These are phyloP conservation scores for Phytophthora pseudosyringae DNA, from an alignment of 352 stramenopile genomes.

Conservation along the genomic window DNA sequence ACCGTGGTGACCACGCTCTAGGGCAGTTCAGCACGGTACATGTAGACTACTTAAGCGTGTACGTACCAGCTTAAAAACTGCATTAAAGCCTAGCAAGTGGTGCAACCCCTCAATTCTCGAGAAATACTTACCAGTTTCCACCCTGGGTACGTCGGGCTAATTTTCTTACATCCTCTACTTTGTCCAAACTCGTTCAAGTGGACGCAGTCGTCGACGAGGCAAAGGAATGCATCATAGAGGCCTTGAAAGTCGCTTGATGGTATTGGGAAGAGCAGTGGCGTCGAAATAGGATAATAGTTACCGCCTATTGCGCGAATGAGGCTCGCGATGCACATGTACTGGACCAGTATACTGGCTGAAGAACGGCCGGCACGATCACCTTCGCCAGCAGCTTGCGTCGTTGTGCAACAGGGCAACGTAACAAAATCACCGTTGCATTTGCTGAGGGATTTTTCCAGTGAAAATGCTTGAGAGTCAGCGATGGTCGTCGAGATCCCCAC, in stretches of 20 bases:
- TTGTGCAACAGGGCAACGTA: conserved; percentile 43
- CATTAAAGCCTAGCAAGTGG: conserved; percentile 48
- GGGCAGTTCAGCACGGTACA: conserved; percentile 40
- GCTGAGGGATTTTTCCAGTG: too few species aligned
- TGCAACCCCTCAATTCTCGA: conserved; percentile 38
- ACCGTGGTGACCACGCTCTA: conserved; percentile 33
- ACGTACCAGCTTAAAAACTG: conserved; percentile 64
- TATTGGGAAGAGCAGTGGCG: not conserved
- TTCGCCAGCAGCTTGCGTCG: conserved; percentile 60
- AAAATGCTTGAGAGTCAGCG: conserved; percentile 11
- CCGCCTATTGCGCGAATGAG: conserved; percentile 58
- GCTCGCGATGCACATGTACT: conserved; percentile 35
- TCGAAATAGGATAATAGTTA: conserved; percentile 36
- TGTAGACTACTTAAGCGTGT: too few species aligned
- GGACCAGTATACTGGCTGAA: conserved; percentile 63
- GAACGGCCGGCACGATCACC: conserved; percentile 75
- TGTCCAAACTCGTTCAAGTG: not conserved
- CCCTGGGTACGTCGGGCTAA: conserved; percentile 25
- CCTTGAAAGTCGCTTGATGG: conserved; percentile 14
- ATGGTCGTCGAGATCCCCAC: conserved; percentile 5
- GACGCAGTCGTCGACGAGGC: not conserved
- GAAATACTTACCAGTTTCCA: conserved; percentile 42
- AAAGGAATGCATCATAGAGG: conserved; percentile 24
- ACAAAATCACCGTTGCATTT: conserved; percentile 24
- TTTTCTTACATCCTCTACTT: not conserved